phyloP scores from a whole-genome alignment of 176 grass and related monocot genomes.

The Zea luxurians region DNA sequence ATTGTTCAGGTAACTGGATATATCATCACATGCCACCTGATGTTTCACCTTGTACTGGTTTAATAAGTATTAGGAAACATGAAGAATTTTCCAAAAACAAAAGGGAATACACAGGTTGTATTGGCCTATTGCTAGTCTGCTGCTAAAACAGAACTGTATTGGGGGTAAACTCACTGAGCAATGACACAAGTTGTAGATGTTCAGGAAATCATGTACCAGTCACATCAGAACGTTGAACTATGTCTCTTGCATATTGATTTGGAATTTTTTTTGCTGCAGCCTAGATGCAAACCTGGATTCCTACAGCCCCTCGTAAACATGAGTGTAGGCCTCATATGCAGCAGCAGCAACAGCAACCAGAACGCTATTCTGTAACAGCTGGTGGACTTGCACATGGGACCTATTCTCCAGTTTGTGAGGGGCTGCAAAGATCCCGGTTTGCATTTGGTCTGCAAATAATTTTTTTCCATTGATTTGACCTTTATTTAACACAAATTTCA shows the following conservation, averaged over 20 bases:
- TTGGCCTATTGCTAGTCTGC: not conserved
- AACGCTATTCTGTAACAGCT: too few species aligned
- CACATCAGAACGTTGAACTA: not conserved
- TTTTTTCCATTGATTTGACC: not conserved
- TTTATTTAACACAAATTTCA: conserved; percentile 39
- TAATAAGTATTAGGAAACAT: not conserved
- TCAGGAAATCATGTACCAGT: not conserved
- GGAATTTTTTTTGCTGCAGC: too few species aligned
- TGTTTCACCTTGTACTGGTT: conserved; percentile 1
- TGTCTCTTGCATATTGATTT: not conserved
- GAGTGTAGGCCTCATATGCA: too few species aligned
- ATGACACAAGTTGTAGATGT: not conserved
- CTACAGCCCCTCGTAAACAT: too few species aligned
- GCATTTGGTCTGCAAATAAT: too few species aligned
- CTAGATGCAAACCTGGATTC: too few species aligned
- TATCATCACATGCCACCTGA: not conserved
- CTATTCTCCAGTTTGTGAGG: too few species aligned
- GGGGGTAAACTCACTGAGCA: not conserved
- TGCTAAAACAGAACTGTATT: not conserved
- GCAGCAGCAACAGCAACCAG: too few species aligned
- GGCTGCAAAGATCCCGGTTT: too few species aligned
- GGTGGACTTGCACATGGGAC: too few species aligned
- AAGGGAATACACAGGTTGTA: not conserved
- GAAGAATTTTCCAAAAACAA: not conserved
- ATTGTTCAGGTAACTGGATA: not conserved